Conservation (phyloP, 495 filamentous ascomycete species). For the Hypoxylon perforatum region DNA sequence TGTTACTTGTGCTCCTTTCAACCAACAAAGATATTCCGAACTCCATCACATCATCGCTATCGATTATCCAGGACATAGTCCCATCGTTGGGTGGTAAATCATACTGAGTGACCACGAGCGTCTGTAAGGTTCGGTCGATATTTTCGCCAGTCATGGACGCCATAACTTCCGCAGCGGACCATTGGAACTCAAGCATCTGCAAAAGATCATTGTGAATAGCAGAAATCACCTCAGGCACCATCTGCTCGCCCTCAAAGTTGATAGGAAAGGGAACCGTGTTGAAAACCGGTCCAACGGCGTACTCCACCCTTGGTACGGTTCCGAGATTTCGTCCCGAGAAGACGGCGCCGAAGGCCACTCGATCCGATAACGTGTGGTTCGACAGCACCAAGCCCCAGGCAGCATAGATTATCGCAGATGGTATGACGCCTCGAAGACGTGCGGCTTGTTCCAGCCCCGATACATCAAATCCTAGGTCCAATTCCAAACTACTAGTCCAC, state of each 20-base stretch:
- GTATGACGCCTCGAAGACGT: not conserved
- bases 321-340: constrained; percentile 42
- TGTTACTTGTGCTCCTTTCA: not conserved
- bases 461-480: constrained; percentile 2
- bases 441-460: not conserved
- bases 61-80: not conserved
- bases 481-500: constrained; percentile 5
- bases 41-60: not conserved
- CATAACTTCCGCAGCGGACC: constrained; percentile 2
- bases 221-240: constrained; percentile 4
- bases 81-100: constrained; percentile 4
- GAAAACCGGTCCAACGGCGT: constrained; percentile 47
- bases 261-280: constrained; percentile 40
- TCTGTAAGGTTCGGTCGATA: constrained; percentile 1
- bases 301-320: constrained; percentile 21
- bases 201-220: constrained; percentile 10
- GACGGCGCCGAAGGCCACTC: constrained; percentile 40
- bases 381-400: constrained; percentile 45
- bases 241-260: constrained; percentile 3
- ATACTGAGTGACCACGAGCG: constrained; percentile 7
- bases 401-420: constrained; percentile 27
- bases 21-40: constrained; percentile 7
- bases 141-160: constrained; percentile 1
- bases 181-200: constrained; percentile 11
- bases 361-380: constrained; percentile 30